Percentiles rank a stretch among this genome's conserved stretches.
These are phyloP conservation scores for Wickerhamomyces sp. DNA, from an alignment of 1,139 yeast species.

Conservation along the genomic window DNA sequence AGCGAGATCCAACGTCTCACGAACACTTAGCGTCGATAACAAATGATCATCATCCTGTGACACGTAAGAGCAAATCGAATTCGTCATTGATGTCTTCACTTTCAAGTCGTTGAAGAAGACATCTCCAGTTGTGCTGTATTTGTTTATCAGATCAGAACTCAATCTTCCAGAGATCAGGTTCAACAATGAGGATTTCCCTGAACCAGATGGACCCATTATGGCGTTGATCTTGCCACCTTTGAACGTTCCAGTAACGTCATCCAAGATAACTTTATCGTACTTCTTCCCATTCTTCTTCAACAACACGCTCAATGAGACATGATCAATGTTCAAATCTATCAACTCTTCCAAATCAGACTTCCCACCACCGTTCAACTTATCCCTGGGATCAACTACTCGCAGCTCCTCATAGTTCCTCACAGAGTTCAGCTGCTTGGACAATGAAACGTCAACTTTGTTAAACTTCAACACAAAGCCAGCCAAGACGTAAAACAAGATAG, in stretches of 20 bases:
- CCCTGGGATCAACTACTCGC: too few species aligned
- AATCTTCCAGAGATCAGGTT: constrained; percentile 63
- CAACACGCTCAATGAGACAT: constrained; percentile 3
- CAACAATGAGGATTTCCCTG: constrained; percentile 75
- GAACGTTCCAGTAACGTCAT: constrained; percentile 52
- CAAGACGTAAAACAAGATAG: constrained; percentile 46
- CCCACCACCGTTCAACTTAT: not conserved
- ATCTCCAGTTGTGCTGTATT: constrained; percentile 32
- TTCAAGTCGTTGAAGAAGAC: constrained; percentile 36
- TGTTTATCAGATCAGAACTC: constrained; percentile 35
- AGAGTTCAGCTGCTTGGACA: constrained; percentile 12
- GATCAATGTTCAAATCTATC: constrained; percentile 2
- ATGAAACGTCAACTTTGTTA: constrained; percentile 17
- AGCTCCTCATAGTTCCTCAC: constrained; percentile 4
- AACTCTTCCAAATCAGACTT: not conserved
- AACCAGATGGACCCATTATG: constrained; percentile 87
- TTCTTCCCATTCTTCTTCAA: constrained; percentile 3
- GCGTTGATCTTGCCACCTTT: constrained; percentile 62
- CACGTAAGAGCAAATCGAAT: constrained; percentile 68
- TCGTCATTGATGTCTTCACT: constrained; percentile 40
- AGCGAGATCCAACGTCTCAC: constrained; percentile 70
- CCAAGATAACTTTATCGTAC: constrained; percentile 32
- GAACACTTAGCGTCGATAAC: constrained; percentile 64
- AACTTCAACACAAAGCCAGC: constrained; percentile 28
- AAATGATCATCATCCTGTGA: constrained; percentile 77